Conservation (phyloP, 2,329 filamentous ascomycete genomes). For the Venturia carpophila region DNA sequence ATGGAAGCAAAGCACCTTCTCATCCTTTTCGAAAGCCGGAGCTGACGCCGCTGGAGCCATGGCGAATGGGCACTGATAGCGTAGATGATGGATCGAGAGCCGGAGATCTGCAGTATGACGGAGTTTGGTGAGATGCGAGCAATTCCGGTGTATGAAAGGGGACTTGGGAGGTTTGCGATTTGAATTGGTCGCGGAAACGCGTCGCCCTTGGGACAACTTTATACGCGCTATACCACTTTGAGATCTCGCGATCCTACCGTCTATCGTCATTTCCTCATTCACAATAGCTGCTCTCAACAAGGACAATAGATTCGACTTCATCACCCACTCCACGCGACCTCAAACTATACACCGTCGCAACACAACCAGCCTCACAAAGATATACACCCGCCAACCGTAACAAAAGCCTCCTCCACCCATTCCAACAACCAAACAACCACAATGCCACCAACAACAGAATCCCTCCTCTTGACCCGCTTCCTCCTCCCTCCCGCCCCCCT, state of each 20-base stretch:
- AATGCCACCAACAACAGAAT: conserved; percentile 69
- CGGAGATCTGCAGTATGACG: neutral
- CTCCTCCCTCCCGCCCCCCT: conserved; percentile 69
- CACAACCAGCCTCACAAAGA: neutral
- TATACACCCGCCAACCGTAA: neutral
- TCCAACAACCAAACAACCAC: neutral
- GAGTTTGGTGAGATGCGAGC: neutral
- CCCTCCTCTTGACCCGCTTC: conserved; percentile 67
- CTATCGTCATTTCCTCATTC: neutral
- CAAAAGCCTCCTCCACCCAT: neutral
- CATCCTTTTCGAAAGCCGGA: conserved; percentile 60
- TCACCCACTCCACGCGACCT: neutral
- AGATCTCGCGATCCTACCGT: conserved; percentile 2
- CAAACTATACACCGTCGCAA: neutral
- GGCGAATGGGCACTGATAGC: conserved; percentile 19
- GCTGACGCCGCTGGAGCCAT: conserved; percentile 47
- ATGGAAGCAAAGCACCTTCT: conserved; percentile 94
- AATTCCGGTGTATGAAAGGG: neutral
- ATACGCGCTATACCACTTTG: neutral
- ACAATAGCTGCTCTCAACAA: neutral
- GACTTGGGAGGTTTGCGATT: neutral
- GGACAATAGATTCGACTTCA: neutral
- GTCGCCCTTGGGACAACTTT: neutral
- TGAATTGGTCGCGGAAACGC: neutral
- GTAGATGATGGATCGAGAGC: neutral